Evolutionary conservation across 2,329 filamentous ascomycete genomes (phyloP), one percentile per base, ranked within the genome.

Genomic region (Ceratocystis smalleyi): DNA sequence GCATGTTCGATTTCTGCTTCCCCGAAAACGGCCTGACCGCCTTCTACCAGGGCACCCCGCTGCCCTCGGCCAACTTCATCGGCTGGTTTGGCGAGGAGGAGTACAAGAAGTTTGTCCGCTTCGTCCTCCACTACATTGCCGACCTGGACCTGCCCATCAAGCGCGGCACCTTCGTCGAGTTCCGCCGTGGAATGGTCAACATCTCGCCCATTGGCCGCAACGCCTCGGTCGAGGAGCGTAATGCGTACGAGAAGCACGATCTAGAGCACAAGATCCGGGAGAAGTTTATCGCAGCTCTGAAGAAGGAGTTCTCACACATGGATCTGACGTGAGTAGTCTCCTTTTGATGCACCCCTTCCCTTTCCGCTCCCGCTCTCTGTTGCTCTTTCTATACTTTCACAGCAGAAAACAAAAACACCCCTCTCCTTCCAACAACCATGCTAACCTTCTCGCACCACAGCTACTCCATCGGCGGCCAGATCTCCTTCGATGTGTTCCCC

Each of bases 401-500:
- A 40, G 15, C 2, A 15, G 3, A 12, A 12, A 15, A 40, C 35
- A 40, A 40, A 47, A 35, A 30, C n/a, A 24, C 17, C 2, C 24
- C 19, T 22, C 17, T 24, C n/a, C 7, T 8, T n/a, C 24, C 35
- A 45, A 35, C 17, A 15, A 17, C 5, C 45, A 1, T 40, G 10
- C 35, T 49, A 8, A 32, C 59, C 15, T 43, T 60, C 32, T 61
- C 59, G 10, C 19, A 45, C 43, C 22, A 40, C 62, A 91, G 88
- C 66, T 96, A 87, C 80, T 92, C 90, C 68, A 95, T 99, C 71
- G 94, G 94, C 70, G 94, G 94, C 63, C 90, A 96, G 74, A 96
- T 99, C 76, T 96, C 91, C 67, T 99, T 99, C 75, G 94, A 99
- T 73, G 88, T 97, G 71, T 99, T 99, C 82, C 94, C 94, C 68